Base-by-base conservation (phyloP, 2,329 filamentous ascomycete species). In the Apiospora malaysiana region DNA sequence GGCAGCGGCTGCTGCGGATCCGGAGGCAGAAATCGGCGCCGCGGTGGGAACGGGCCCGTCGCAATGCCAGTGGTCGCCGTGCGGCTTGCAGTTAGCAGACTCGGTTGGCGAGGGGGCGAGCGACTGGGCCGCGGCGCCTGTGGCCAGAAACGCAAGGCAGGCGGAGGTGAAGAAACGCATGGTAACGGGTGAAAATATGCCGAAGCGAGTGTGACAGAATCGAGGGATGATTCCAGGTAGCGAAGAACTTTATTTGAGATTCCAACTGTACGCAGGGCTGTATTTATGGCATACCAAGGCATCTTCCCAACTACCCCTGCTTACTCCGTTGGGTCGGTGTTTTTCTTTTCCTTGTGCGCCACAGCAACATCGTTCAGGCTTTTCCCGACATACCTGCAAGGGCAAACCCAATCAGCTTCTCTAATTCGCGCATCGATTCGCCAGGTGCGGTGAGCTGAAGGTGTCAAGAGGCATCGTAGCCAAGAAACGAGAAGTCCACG, bases 51-150 rank as follows among this genome's bases (percentile, higher is more conserved):
- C 74, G 8, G 74, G 73, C 12, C 71, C 73, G 23, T 74, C 71
- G 66, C 72, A 73, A 51, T 74, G 73, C 73, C 81, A 82, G 76
- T 83, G 82, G 73, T 83, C 82, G n/a, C 76, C 78, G 67, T 83
- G 82, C 16, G 81, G 74, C 67, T 78, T 76, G 72, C 81, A 83
- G 49, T 77, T 78, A 7, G 75, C 69, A 18, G 76, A 77, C 63
- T 82, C 77, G 70, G 79, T 81, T 18, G 67, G 67, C 37, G 67
- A 68, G 32, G 67, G 73, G 18, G 71, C 72, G 42, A 74, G 59
- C 2, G 73, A 70, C 43, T 72, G 69, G 27, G 66, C 65, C 1
- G 51, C 71, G 32, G 51, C 59, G 10, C 70, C 69, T 25, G 70
- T 68, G 69, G 71, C 71, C n/a, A 75, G 42, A 14, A 76, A 70